These are phyloP conservation scores for Anthostomella pinea DNA, from an alignment of 2,329 filamentous ascomycete species.

Conservation along the genomic window DNA sequence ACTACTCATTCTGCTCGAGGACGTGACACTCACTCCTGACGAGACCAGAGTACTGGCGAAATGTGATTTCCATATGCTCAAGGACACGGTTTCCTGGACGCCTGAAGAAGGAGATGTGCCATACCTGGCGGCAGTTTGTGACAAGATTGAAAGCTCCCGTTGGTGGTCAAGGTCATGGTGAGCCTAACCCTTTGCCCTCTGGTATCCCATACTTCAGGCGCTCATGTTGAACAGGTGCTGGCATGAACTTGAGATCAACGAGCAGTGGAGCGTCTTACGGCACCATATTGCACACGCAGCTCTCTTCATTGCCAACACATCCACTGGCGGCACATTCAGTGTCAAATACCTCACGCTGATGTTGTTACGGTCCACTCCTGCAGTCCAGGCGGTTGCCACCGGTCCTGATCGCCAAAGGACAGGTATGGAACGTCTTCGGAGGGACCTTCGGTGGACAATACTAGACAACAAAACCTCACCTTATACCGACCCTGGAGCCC, in stretches of 20 bases:
- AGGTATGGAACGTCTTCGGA: neutral
- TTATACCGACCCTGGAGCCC: neutral
- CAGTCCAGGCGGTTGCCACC: neutral
- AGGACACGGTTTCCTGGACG: neutral
- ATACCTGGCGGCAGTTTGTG: neutral
- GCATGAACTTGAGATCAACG: constrained; percentile 6
- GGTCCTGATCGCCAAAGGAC: neutral
- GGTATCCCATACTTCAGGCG: neutral
- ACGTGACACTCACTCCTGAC: neutral
- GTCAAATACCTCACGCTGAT: too few relatives aligned
- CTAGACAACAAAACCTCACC: neutral
- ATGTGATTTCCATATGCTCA: too few relatives aligned
- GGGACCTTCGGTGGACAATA: neutral
- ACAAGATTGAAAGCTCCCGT: constrained; percentile 5
- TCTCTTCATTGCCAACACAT: neutral
- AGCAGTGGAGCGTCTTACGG: constrained; percentile 6
- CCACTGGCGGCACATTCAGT: constrained; percentile 1
- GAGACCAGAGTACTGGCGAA: neutral
- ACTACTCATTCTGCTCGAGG: constrained; percentile 4
- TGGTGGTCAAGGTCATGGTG: constrained; percentile 9
- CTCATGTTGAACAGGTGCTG: constrained; percentile 8
- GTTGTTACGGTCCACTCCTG: neutral
- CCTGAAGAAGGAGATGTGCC: neutral
- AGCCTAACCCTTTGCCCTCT: neutral
- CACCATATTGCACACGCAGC: constrained; percentile 1